Evolutionary conservation across 768 basidiomycete genomes (phyloP), one percentile per base, ranked within the genome.

Genomic region (Lepiota brunneoincarnata): DNA sequence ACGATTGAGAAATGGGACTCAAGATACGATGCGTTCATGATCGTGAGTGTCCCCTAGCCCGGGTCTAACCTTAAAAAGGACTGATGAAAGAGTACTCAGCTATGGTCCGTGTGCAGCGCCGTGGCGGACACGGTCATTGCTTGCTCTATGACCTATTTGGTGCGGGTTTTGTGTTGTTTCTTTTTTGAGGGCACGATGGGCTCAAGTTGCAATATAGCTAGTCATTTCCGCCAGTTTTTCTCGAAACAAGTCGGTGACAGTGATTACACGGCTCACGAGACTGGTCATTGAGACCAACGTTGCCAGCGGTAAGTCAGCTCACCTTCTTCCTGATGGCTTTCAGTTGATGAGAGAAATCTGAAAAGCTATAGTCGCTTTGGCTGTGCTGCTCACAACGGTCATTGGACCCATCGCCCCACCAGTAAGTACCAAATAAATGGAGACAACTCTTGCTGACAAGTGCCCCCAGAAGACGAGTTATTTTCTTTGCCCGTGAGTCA

Each of bases 401-500:
- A 35, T 54, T 15, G 21, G 9, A 14, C 53, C 53, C 28, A 48
- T 54, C 21, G 45, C 53, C 6, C 53, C 53, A 9, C 53, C 53
- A 11, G 53, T 54, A 54, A 2, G 53, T 4, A 12, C 21, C 20
- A 18, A 5, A 31, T 9, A 14, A 14, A 14, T 28, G 31, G 17
- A 12, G 1, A 24, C 6, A 28, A 14, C 7, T 24, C 24, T 2
- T 23, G 9, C 18, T 52, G 31, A 52, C 23, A 6, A 6, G 9
- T 10, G 11, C 18, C 23, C 10, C 6, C 26, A 54, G 53, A 47
- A 48, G 41, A 54, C 53, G 5, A 54, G 45, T 17, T 54, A 54
- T 7, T 54, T 54, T 34, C 20, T 54, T 14, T 54, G 53, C 46
- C 53, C 53, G 53, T 54, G 35, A 48, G 53, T 51, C 18, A 6